Evolutionary conservation across 352 stramenopile species (phyloP).

Genomic region (Elongisporangium prolatum): DNA sequence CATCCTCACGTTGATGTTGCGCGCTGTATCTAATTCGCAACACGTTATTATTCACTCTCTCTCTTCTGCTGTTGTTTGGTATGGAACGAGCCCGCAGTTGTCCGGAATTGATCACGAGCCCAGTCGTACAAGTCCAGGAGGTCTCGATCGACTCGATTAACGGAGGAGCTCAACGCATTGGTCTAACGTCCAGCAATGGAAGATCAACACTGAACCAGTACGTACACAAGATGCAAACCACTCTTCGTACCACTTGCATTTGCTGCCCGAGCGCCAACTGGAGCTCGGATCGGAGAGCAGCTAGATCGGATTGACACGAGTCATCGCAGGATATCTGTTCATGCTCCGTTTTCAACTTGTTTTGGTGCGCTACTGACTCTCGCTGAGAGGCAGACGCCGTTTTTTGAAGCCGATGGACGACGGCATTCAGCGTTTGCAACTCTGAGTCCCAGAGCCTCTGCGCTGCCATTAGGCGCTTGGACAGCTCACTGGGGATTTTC

Average conservation of each 20-base stretch:
- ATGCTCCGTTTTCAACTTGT: neutral
- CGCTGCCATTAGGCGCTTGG: conserved; percentile 37
- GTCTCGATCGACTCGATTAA: conserved; percentile 30
- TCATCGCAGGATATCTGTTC: too few relatives aligned
- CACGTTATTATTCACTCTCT: neutral
- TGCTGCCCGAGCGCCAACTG: conserved; percentile 2
- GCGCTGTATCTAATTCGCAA: neutral
- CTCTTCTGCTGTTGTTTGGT: too few relatives aligned
- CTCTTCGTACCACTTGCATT: conserved; percentile 12
- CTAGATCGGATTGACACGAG: conserved; percentile 16
- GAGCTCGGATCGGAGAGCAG: conserved; percentile 15
- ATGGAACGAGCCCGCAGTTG: too few relatives aligned
- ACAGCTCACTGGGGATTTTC: conserved; percentile 48
- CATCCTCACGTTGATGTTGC: neutral
- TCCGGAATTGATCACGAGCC: too few relatives aligned
- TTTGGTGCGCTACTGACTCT: conserved; percentile 1
- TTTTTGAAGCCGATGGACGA: conserved; percentile 27
- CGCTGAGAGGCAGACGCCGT: conserved; percentile 6
- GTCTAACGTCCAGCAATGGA: conserved; percentile 10
- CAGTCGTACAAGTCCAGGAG: conserved; percentile 61
- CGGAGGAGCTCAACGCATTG: conserved; percentile 19
- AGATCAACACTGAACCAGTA: neutral
- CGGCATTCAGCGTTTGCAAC: conserved; percentile 23
- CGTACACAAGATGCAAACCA: too few relatives aligned
- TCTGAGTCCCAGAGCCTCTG: conserved; percentile 38